A percentile compares a stretch with the other conserved stretches of the same genome.
phyloP scores from a whole-genome alignment of 345 rosid genomes.

The Turritis glabra region DNA sequence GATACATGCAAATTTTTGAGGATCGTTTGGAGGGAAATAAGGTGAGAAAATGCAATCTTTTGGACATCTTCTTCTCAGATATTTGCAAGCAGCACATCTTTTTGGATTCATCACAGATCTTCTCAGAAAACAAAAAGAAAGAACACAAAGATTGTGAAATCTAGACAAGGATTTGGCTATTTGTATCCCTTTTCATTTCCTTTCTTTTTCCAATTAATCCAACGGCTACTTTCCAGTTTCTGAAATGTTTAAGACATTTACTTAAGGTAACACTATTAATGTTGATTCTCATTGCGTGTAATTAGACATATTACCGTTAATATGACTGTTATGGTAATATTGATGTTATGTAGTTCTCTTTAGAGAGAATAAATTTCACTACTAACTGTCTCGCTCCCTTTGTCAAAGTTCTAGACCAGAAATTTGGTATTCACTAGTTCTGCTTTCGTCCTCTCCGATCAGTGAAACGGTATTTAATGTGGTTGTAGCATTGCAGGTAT shows the following conservation, averaged over 20 bases:
- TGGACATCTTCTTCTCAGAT: slow-evolving; percentile 69
- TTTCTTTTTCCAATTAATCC: background rate
- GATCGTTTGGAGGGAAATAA: slow-evolving; percentile 56
- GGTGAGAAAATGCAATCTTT: slow-evolving; percentile 68
- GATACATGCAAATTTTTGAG: slow-evolving; percentile 56
- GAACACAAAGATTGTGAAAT: slow-evolving; percentile 28
- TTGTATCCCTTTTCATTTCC: slow-evolving; percentile 24
- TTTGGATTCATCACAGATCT: slow-evolving; percentile 39
- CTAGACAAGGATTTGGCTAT: slow-evolving; percentile 14
- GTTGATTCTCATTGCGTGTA: slow-evolving; percentile 16
- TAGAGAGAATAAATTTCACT: slow-evolving; percentile 45
- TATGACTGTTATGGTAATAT: background rate
- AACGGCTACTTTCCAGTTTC: slow-evolving; percentile 38
- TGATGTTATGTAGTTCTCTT: background rate
- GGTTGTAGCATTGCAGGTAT: slow-evolving; percentile 50
- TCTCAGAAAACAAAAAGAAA: background rate
- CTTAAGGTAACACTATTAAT: slow-evolving; percentile 31
- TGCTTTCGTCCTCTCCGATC: background rate
- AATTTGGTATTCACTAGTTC: slow-evolving; percentile 56
- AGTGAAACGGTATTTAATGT: background rate
- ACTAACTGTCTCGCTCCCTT: slow-evolving; percentile 98
- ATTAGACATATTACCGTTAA: slow-evolving; percentile 25
- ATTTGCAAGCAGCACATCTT: slow-evolving; percentile 72
- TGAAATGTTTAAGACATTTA: background rate
- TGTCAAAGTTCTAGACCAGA: slow-evolving; percentile 92